Evolutionary conservation across 208 protist genomes (phyloP).

Genomic region (Kentomonas sorsogonicus): DNA sequence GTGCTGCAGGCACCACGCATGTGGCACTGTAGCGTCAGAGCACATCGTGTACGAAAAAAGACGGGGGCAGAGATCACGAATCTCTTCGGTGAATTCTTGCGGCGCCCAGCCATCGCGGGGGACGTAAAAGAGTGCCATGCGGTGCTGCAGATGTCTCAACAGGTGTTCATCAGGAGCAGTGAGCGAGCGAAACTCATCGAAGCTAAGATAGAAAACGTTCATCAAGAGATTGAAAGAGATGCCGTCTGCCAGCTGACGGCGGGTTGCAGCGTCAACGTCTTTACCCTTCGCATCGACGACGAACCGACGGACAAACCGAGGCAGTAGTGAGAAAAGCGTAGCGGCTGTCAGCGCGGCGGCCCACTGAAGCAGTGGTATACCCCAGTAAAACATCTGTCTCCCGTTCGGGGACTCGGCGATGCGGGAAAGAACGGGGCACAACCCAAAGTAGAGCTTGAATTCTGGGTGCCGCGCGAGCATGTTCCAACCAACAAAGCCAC

Average conservation of each 20-base stretch:
- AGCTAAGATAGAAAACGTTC: slow-evolving; percentile 52
- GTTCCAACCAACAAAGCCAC: slow-evolving; percentile 62
- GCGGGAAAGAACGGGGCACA: slow-evolving; percentile 59
- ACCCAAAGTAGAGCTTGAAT: slow-evolving; percentile 55
- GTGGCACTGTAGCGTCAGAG: slow-evolving; percentile 29
- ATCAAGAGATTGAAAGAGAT: slow-evolving; percentile 20
- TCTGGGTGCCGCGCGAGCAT: slow-evolving; percentile 36
- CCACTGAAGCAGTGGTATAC: slow-evolving; percentile 27
- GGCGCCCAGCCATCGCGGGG: slow-evolving; percentile 53
- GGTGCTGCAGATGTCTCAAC: slow-evolving; percentile 31
- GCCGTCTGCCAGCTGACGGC: slow-evolving; percentile 19
- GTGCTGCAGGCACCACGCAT: slow-evolving; percentile 67
- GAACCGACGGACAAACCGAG: slow-evolving; percentile 9
- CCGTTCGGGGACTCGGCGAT: slow-evolving; percentile 62
- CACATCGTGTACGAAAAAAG: slow-evolving; percentile 45
- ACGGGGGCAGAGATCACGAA: slow-evolving; percentile 26
- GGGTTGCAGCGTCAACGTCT: not conserved
- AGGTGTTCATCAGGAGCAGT: slow-evolving; percentile 39
- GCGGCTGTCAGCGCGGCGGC: slow-evolving; percentile 19
- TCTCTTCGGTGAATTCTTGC: slow-evolving; percentile 33
- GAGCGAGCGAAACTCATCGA: slow-evolving; percentile 52
- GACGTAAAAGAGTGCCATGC: slow-evolving; percentile 72
- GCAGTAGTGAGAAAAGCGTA: slow-evolving; percentile 27
- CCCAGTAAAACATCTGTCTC: slow-evolving; percentile 21
- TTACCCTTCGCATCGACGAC: slow-evolving; percentile 18